Evolutionary conservation across 2,329 filamentous ascomycete species (phyloP).

Genomic region (Rhynchosporium graminicola): DNA sequence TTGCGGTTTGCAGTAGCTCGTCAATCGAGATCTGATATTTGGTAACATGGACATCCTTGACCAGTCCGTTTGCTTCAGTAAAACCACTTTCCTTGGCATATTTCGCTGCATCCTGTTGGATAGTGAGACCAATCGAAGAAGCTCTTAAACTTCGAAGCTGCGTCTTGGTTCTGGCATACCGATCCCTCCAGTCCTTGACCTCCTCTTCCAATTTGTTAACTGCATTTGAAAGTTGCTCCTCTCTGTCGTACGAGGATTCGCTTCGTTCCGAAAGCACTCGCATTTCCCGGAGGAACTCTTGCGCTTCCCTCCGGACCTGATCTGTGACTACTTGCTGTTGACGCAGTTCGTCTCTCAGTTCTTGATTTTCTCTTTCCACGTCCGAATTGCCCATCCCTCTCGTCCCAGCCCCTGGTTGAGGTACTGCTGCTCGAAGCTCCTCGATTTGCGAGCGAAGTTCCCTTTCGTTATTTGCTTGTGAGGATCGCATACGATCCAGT

Average conservation of each 20-base stretch:
- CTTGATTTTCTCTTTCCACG: conserved; percentile 65
- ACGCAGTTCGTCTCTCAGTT: conserved; percentile 62
- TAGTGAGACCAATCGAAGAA: conserved; percentile 72
- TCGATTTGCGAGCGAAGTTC: conserved; percentile 66
- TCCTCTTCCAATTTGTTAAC: conserved; percentile 79
- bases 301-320: conserved; percentile 81
- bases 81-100: conserved; percentile 68
- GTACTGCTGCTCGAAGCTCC: conserved; percentile 45
- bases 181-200: conserved; percentile 84
- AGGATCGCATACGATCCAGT: conserved; percentile 69
- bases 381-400: conserved; percentile 37
- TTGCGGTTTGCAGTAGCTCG: conserved; percentile 78
- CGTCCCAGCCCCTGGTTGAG: conserved; percentile 37
- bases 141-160: conserved; percentile 80
- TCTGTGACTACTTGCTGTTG: conserved; percentile 83
- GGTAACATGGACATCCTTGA: conserved; percentile 91
- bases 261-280: conserved; percentile 79
- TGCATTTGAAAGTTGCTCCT: conserved; percentile 74
- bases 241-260: conserved; percentile 75
- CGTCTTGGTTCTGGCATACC: conserved; percentile 85
- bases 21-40: conserved; percentile 95
- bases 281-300: conserved; percentile 87
- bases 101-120: conserved; percentile 69
- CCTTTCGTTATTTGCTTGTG: conserved; percentile 64
- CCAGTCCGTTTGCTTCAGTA: conserved; percentile 69